Conservation (phyloP, 2,329 filamentous ascomycete species). For the Talaromyces marneffei region DNA sequence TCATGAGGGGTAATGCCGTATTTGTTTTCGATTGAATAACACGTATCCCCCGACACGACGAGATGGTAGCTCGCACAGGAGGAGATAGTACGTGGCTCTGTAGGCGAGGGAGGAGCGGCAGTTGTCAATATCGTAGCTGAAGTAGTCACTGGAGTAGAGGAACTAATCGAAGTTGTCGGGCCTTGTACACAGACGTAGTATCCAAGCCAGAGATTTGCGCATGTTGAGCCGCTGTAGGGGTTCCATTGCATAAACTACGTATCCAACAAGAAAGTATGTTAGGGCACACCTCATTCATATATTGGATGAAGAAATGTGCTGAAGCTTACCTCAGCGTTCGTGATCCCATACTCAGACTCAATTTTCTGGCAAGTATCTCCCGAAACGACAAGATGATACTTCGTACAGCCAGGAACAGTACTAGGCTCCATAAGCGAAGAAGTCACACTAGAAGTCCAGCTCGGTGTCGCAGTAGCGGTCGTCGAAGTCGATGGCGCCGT, state of each 20-base stretch:
- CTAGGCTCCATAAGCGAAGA: neutral
- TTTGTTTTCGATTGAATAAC: slow-evolving; percentile 2
- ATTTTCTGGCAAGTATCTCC: slow-evolving; percentile 10
- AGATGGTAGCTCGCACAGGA: slow-evolving; percentile 6
- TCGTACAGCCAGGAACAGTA: neutral
- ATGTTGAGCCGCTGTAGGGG: neutral
- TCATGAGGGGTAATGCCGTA: slow-evolving; percentile 10
- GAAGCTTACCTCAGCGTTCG: neutral
- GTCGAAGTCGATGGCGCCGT: neutral
- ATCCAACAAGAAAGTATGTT: too few species aligned
- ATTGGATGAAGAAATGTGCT: too few species aligned
- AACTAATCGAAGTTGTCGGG: neutral
- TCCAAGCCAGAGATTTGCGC: slow-evolving; percentile 9
- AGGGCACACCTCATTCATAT: too few species aligned
- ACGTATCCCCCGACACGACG: slow-evolving; percentile 5
- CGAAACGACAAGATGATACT: slow-evolving; percentile 7
- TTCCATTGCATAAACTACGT: neutral
- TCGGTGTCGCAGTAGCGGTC: neutral
- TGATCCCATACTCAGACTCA: slow-evolving; percentile 8
- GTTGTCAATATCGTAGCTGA: too few species aligned
- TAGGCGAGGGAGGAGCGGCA: neutral
- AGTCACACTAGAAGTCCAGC: neutral
- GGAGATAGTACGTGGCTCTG: neutral
- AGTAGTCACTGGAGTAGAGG: neutral
- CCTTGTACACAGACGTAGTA: slow-evolving; percentile 15